phyloP scores from a whole-genome alignment of 176 grass and related monocot species.

The Melocanna baccifera region DNA sequence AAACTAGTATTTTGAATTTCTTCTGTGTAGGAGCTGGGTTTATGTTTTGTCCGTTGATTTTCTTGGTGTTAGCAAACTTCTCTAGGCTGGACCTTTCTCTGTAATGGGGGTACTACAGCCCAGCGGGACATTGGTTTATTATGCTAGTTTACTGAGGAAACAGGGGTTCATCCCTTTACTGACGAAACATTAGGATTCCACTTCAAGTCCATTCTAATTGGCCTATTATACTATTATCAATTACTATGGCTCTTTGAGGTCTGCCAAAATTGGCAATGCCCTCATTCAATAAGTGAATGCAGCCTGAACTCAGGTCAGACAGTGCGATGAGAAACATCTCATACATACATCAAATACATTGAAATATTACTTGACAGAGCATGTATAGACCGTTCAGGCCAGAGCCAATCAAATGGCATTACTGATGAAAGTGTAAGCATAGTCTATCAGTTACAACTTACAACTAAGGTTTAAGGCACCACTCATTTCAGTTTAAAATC shows the following conservation, averaged over 20 bases:
- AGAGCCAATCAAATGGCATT: background rate
- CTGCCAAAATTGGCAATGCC: background rate
- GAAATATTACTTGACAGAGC: conserved; percentile 23
- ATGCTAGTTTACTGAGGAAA: background rate
- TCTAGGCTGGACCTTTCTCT: background rate
- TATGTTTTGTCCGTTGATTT: background rate
- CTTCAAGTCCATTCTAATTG: background rate
- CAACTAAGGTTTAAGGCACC: too few relatives aligned
- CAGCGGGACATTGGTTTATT: background rate
- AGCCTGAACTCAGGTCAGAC: background rate
- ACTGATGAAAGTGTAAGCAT: background rate
- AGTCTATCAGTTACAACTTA: background rate
- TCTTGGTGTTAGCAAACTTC: conserved; percentile 3
- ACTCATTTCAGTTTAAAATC: too few relatives aligned
- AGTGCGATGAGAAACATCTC: background rate
- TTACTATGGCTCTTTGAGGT: background rate
- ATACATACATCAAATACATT: background rate
- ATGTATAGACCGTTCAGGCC: background rate
- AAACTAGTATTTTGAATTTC: background rate
- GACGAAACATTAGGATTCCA: background rate
- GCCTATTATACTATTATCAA: background rate
- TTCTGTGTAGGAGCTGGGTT: background rate
- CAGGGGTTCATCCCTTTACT: background rate
- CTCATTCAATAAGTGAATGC: background rate
- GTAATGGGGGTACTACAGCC: background rate